Base-by-base conservation (phyloP, 768 basidiomycete genomes). In the Mycena floridula region DNA sequence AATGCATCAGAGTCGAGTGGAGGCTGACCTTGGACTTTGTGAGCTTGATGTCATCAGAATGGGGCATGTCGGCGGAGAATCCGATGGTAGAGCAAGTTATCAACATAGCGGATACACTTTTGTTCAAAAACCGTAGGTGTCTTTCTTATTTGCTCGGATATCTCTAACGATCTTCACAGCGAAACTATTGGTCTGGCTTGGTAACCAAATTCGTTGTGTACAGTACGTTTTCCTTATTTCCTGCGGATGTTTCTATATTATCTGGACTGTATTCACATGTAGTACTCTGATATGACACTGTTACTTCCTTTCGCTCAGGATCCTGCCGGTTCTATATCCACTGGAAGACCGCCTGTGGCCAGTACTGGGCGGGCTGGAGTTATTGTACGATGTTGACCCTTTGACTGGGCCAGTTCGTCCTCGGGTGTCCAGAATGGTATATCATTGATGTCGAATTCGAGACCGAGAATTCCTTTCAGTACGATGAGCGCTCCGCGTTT, bases 401-500 rank as follows among this genome's bases (percentile, higher is more conserved):
- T 46, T n/a, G n/a, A n/a, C n/a, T n/a, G n/a, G 13, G 18, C 15
- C 32, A 35, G 32, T 18, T 35, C 32, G 13, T 35, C 32, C 15
- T 35, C 32, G 32, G 18, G 15, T 3, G 32, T 18, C 32, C 32
- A 35, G 25, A 53, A 45, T 2, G 69, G 65, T 44, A 78, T 62
- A 35, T 50, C 56, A 25, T 69, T 58, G 5, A 60, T 51, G 46
- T 73, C 57, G 45, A 72, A 65, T 24, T 65, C 56, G 24, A 70
- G 50, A 26, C 65, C 74, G 15, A 89, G 73, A 12, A 91, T 60
- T 15, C 73, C 73, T 36, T 75, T 76, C 6, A 91, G 63, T 28
- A 91, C 64, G 22, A 90, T 61, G 22, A 72, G 58, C 1, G 89
- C 88, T n/a, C 90, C 90, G 6, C 73, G 44, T 58, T 92, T 92